Base-by-base conservation (phyloP, 768 basidiomycete species). In the Tricholoma saponaceum region DNA sequence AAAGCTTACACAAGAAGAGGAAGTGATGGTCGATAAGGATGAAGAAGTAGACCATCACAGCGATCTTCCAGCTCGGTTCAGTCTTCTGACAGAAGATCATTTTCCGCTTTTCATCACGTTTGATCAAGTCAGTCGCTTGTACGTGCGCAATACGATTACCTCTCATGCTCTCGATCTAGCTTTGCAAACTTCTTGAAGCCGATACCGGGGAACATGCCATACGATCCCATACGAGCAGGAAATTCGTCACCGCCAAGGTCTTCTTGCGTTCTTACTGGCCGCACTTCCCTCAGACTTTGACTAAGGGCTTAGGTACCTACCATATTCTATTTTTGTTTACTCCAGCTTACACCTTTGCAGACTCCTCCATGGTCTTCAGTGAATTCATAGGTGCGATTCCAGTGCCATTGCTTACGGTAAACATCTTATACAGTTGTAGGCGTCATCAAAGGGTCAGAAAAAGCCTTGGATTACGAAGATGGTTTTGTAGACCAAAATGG, bases 21-120 rank as follows among this genome's bases (percentile, higher is more conserved):
- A 62, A 52, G 63, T 67, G 33, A 62, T 80, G 5, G 64, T 76
- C 8, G 66, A 79, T 58, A 55, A 66, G 0, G 81, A 85, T 23
- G 82, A 83, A 30, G 70, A 77, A 47, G 66, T 58, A 1, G 66
- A 69, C 53, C 72, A 73, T 72, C 69, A 75, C 16, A 69, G 57
- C 13, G 73, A 79, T 59, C 72, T 86, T 5, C 87, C 87, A 0
- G 54, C 61, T 25, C 74, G 64, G 33, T 90, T 79, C 58, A 86
- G 84, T 51, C 74, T 78, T 9, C 71, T 90, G 14, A 66, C 74
- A 37, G 85, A 86, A 33, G 62, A 74, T 0, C 79, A 90, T 63
- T 90, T 90, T 54, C 89, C 89, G 0, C 67, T 90, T 41, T 90
- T 90, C 60, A 63, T 87, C 1, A 86, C 88, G 0, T 86, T 83